Evolutionary conservation across 2,329 filamentous ascomycete species (phyloP).

Genomic region (Huntiella decipiens): DNA sequence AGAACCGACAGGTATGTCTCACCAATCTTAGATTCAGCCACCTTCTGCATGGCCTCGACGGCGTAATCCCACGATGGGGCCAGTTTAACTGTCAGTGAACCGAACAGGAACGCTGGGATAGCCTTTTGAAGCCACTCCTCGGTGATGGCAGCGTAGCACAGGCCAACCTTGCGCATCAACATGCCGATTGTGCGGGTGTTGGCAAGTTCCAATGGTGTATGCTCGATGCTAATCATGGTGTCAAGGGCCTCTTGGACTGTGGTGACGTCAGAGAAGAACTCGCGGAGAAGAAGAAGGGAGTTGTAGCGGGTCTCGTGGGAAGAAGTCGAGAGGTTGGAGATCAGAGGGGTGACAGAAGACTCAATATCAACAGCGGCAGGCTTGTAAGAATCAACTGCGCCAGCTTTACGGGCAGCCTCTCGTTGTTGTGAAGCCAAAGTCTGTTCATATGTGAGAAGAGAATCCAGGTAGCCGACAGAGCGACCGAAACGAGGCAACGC

Average conservation of each 20-base stretch:
- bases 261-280: slow-evolving; percentile 29
- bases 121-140: slow-evolving; percentile 50
- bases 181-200: slow-evolving; percentile 64
- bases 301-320: slow-evolving; percentile 56
- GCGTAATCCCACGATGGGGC: slow-evolving; percentile 78
- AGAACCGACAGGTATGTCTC: slow-evolving; percentile 55
- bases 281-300: slow-evolving; percentile 52
- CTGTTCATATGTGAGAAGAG: slow-evolving; percentile 11
- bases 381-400: not conserved
- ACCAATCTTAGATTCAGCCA: slow-evolving; percentile 50
- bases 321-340: slow-evolving; percentile 54
- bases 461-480: slow-evolving; percentile 44
- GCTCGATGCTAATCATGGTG: slow-evolving; percentile 60
- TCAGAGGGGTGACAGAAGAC: slow-evolving; percentile 42
- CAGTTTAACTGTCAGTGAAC: slow-evolving; percentile 69
- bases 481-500: slow-evolving; percentile 48
- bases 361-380: slow-evolving; percentile 29
- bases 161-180: slow-evolving; percentile 60
- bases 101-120: slow-evolving; percentile 70
- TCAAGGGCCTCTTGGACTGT: slow-evolving; percentile 16
- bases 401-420: not conserved
- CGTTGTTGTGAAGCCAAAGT: slow-evolving; percentile 2
- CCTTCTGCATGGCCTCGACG: slow-evolving; percentile 52
- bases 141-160: slow-evolving; percentile 39
- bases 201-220: slow-evolving; percentile 57